A percentile compares a stretch with the other conserved stretches of the same genome.
Evolutionary conservation across 768 basidiomycete genomes (phyloP).

Genomic region (Dendrothele bispora): DNA sequence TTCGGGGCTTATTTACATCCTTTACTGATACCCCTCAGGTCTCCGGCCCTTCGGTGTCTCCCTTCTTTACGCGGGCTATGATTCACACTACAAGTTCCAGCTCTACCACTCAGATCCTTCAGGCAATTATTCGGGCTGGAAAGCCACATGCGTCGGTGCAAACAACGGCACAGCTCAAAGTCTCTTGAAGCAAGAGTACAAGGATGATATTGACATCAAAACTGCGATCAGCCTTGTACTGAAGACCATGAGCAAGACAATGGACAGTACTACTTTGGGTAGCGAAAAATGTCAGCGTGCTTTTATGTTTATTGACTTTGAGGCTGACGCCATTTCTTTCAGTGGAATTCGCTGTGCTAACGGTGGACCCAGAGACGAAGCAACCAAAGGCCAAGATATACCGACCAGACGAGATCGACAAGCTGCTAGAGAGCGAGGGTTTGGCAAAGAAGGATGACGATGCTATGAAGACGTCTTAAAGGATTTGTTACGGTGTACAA

Average conservation of each 20-base stretch:
- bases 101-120: constrained; percentile 98
- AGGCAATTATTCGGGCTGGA: constrained; percentile 98
- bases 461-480: constrained; percentile 68
- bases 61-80: constrained; percentile 93
- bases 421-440: constrained; percentile 73
- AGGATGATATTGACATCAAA: constrained; percentile 88
- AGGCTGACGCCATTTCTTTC: constrained; percentile 3
- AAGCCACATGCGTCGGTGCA: constrained; percentile 98
- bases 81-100: constrained; percentile 94
- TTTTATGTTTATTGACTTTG: constrained; percentile 5
- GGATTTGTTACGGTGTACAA: too few species aligned
- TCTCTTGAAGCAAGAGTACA: constrained; percentile 96
- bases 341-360: constrained; percentile 98
- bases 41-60: constrained; percentile 98
- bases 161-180: constrained; percentile 97
- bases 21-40: constrained; percentile 47
- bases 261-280: constrained; percentile 96
- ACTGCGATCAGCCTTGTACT: constrained; percentile 92
- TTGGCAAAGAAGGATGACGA: constrained; percentile 89
- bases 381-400: constrained; percentile 91
- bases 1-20: not conserved
- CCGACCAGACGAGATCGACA: constrained; percentile 85
- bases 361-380: constrained; percentile 74
- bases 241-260: constrained; percentile 98
- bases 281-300: constrained; percentile 86